Evolutionary conservation across 768 basidiomycete species (phyloP), one percentile per base, ranked within the genome.

Genomic region (Serpula lacrymans): DNA sequence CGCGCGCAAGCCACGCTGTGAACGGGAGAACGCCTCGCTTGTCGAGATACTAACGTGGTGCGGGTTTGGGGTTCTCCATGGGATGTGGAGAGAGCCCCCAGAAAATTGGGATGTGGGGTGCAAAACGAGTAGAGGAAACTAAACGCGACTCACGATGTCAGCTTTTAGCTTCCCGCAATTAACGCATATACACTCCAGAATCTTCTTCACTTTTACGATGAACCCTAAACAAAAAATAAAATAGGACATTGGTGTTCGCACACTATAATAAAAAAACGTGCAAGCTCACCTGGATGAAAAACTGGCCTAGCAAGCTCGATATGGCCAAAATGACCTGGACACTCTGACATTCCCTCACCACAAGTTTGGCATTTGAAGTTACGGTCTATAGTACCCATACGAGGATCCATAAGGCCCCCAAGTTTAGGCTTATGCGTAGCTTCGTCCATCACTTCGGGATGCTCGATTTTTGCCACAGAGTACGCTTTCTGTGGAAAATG

Each of bases 311-410:
- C 91, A 57, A 99, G 71, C 68, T 99, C 96, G 57, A 99, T 91
- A 62, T 98, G 94, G 41, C 96, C 96, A 70, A 99, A 99, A 64
- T 98, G 96, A 37, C 96, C 96, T 20, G 96, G 94, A 70, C 96
- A 99, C 62, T 98, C 96, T 13, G 92, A 85, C 94, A 98, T 97
- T n/a, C 94, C 95, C 75, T 99, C 96, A 51, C 93, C 94, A 63
- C 96, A 98, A 21, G 96, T 98, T 71, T 97, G 93, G 62, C 96
- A 99, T 71, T 98, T 98, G 71, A 95, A 94, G 62, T 94, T 93
- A 51, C 92, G 77, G 72, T 94, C 92, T 54, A 94, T 95, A 21
- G 92, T 99, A 27, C 96, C 96, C 87, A 98, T 91, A 45, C 91
- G 82, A 37, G 94, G 91, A 69, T 99, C 96, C 87, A 95, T 95